Evolutionary conservation across 2,329 filamentous ascomycete genomes (phyloP), one percentile per base, ranked within the genome.

Genomic region (Exophiala sp.): DNA sequence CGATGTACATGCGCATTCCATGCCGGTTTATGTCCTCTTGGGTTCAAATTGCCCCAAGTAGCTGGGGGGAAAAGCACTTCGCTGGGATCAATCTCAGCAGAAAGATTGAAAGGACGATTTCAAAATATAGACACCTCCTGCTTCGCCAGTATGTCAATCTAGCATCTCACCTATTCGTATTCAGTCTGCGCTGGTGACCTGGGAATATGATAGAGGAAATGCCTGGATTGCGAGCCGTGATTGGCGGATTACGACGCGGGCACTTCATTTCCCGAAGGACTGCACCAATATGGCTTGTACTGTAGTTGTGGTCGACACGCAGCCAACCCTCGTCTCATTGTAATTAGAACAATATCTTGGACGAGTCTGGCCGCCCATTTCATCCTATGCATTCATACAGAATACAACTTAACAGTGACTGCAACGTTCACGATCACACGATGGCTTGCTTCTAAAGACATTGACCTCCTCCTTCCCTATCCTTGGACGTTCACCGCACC

Each of bases 221-320:
- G 41, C 35, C 7, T 48, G 10, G 11, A 48, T 36, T 12, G 16
- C 18, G 33, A 24, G 20, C 33, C 21, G 40, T 59, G 52, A 55
- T 59, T 59, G 56, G 56, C 34, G 12, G n/a, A 47, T 41, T 35
- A 38, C 53, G 47, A 57, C 54, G 57, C 57, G 57, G 57, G 5
- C 53, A 49, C 36, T 41, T 42, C 29, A 44, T 51, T 41, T 51
- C 48, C 8, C 45, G 20, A 16, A 48, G 45, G 34, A 48, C 18
- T 32, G 21, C 3, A n/a, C n/a, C 36, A 39, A 5, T 29, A 29
- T 29, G 24, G 16, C 21, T 41, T 24, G 10, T 29, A 3, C n/a
- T 41, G 14, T 21, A 9, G 9, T 12, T 14, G 7, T 46, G 11
- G 1, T 16, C 24, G 12, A 42, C 47, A 42, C 6, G 24, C 18